Evolutionary conservation across 2,329 filamentous ascomycete genomes (phyloP).

Genomic region (Thermoascus crustaceus): DNA sequence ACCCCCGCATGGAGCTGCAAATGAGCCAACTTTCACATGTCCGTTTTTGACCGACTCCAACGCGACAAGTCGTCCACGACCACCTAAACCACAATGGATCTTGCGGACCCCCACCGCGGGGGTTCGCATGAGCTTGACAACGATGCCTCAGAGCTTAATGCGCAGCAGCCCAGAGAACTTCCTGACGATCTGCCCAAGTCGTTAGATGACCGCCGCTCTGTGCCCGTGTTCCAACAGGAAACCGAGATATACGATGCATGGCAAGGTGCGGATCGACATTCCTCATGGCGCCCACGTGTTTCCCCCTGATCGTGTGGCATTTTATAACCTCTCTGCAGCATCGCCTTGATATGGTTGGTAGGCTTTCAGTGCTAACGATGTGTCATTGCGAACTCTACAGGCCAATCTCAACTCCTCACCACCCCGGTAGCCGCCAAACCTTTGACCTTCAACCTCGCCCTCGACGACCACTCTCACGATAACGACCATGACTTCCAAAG

Average conservation of each 20-base stretch:
- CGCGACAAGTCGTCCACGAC: conserved; percentile 1
- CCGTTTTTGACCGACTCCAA: neutral
- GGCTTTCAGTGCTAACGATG: neutral
- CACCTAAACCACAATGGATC: conserved; percentile 26
- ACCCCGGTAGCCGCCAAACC: conserved; percentile 78
- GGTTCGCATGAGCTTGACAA: conserved; percentile 9
- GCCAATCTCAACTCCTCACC: conserved; percentile 91
- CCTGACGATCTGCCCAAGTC: conserved; percentile 84
- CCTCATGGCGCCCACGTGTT: conserved; percentile 16
- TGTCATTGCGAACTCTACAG: conserved; percentile 39
- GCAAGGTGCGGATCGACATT: conserved; percentile 71
- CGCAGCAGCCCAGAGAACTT: conserved; percentile 41
- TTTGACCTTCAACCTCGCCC: conserved; percentile 72
- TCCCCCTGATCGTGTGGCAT: neutral
- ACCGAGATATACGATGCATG: conserved; percentile 98
- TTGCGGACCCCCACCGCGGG: conserved; percentile 22
- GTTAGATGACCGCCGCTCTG: conserved; percentile 73
- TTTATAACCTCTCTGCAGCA: neutral
- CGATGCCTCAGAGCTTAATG: conserved; percentile 4
- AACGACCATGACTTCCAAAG: conserved; percentile 41
- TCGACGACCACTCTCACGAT: conserved; percentile 70
- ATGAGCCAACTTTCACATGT: neutral
- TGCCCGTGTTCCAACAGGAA: conserved; percentile 63
- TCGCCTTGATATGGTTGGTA: neutral
- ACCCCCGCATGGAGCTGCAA: conserved; percentile 1